Evolutionary conservation across 208 protist genomes (phyloP).

Genomic region (Trypanosoma cruzi): DNA sequence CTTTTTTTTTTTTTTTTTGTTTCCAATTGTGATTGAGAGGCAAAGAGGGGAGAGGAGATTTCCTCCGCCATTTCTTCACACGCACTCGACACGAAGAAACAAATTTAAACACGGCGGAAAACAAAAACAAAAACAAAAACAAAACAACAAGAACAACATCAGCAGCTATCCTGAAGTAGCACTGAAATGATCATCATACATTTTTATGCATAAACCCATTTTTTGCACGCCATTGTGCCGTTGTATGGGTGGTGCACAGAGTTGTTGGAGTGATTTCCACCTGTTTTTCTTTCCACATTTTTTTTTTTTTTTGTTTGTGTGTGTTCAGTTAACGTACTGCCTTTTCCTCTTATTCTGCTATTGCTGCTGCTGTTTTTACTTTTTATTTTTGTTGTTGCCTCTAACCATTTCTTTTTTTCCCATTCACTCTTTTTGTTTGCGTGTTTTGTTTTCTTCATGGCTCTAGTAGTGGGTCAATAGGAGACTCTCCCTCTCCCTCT

Average conservation of each 20-base stretch:
- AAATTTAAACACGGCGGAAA: background rate
- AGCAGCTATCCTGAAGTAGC: background rate
- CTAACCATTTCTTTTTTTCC: too few relatives aligned
- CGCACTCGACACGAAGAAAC: too few relatives aligned
- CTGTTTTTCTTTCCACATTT: background rate
- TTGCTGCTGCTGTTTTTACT: too few relatives aligned
- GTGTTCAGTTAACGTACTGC: background rate
- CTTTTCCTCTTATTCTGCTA: background rate
- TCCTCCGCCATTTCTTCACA: background rate
- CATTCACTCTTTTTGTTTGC: too few relatives aligned
- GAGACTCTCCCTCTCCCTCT: too few relatives aligned
- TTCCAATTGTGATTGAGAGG: background rate
- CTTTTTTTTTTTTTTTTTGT: slow-evolving; percentile 7
- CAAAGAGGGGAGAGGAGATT: background rate
- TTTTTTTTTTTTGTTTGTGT: background rate
- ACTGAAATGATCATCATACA: background rate
- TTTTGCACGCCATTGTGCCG: background rate
- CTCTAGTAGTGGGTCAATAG: too few relatives aligned
- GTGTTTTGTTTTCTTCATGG: too few relatives aligned
- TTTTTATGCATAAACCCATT: background rate
- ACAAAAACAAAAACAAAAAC: background rate
- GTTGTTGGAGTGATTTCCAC: background rate
- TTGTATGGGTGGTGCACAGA: background rate
- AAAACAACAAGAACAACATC: background rate
- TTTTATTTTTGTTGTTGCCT: too few relatives aligned